Base-by-base conservation (phyloP, 2,329 filamentous ascomycete genomes). In the Tetracladium maxilliforme region DNA sequence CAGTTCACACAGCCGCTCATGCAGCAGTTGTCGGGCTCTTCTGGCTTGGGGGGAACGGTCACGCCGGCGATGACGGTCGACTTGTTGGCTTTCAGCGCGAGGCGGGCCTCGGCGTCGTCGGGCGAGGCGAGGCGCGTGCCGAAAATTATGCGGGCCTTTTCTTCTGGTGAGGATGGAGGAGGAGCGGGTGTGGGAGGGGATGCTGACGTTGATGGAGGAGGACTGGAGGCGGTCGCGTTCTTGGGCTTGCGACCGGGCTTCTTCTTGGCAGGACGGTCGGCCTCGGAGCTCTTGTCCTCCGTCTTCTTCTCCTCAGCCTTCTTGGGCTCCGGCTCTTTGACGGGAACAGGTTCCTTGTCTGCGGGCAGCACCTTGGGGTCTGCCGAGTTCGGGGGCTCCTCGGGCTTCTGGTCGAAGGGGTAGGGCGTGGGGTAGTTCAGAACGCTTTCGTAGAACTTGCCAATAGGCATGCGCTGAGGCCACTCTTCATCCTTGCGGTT, bases 1-100 rank as follows among this genome's bases (percentile, higher is more conserved):
- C 90, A 98, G 48, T 95, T 86, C 24, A 93, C 87, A 47, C 90
- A 98, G 4, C 90, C 90, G 43, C 81, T 90, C 90, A 98, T 98
- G 53, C 90, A 98, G 63, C 90, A 98, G 45, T 98, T 94, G 42
- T 95, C 90, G 4, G 90, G 90, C 51, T 98, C 87, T 23, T 71
- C 64, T 2, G 90, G 90, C 23, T 69, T 68, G 1, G 84, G 86
- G 3, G 90, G 90, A 5, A 95, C 77, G 11, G 70, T 52, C 2
- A 95, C 66, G 4, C 86, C 87, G 2, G 80, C 84, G 28, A 94
- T 59, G 31, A 70, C 58, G 7, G 58, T 67, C 24, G 71, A 71
- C 32, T 66, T 59, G 10, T 62, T 55, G 9, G 69, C 55, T 18
- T 71, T 62, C 22, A 68, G 60, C 4, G 60, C 62, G 6, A 70